These are phyloP conservation scores for Verticillium albo-atrum DNA, from an alignment of 2,329 filamentous ascomycete species.

Conservation along the genomic window DNA sequence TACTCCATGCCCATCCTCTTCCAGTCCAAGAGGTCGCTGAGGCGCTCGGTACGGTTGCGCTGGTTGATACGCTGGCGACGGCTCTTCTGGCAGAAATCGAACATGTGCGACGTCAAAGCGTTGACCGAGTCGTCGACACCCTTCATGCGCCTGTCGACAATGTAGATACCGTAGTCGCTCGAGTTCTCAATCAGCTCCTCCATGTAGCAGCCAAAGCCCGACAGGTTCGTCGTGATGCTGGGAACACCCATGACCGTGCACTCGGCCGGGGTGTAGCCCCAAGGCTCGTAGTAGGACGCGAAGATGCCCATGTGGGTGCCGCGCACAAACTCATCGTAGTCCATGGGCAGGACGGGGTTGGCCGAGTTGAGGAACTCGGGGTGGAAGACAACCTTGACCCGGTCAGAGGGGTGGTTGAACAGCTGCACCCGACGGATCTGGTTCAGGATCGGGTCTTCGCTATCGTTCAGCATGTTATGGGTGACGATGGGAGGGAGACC, in stretches of 20 bases:
- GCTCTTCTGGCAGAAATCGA: conserved; percentile 88
- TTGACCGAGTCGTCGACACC: conserved; percentile 97
- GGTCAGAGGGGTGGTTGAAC: conserved; percentile 92
- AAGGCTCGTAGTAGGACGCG: conserved; percentile 97
- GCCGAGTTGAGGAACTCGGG: conserved; percentile 95
- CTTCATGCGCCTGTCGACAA: conserved; percentile 92
- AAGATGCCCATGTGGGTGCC: conserved; percentile 96
- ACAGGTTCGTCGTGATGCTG: conserved; percentile 96
- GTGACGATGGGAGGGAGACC: conserved; percentile 92
- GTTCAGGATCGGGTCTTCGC: conserved; percentile 90
- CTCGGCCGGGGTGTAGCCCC: conserved; percentile 97
- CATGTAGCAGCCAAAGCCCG: conserved; percentile 99
- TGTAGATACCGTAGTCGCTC: conserved; percentile 97
- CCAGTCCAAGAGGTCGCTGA: conserved; percentile 96
- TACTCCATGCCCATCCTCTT: conserved; percentile 99
- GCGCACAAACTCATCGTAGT: conserved; percentile 98
- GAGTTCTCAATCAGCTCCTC: conserved; percentile 98
- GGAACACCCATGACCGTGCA: conserved; percentile 99
- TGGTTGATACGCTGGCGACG: conserved; percentile 97
- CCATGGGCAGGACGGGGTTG: conserved; percentile 90
- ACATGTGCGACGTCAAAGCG: conserved; percentile 89
- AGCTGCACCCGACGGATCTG: conserved; percentile 94
- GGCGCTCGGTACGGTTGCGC: conserved; percentile 88
- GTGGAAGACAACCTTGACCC: conserved; percentile 97
- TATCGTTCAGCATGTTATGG: conserved; percentile 96